Evolutionary conservation across 176 grass and related monocot genomes (phyloP).

Genomic region (Zea mays): DNA sequence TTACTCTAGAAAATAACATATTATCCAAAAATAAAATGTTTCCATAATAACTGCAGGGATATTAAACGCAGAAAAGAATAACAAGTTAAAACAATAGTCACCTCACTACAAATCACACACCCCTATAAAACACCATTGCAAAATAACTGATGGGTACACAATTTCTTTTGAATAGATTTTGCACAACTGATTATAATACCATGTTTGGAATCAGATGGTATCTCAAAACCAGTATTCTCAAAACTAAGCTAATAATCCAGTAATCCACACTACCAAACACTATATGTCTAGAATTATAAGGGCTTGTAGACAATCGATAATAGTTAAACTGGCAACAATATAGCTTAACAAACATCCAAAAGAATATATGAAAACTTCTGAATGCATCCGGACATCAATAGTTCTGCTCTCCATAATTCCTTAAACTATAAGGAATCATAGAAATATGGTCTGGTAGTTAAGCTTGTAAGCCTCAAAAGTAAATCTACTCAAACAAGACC

Average conservation of each 20-base stretch:
- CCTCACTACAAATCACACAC: not conserved
- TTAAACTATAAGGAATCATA: not conserved
- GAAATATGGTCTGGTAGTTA: not conserved
- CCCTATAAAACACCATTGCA: not conserved
- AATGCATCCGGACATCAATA: not conserved
- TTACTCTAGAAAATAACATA: too few species aligned
- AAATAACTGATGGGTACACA: not conserved
- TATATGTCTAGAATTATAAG: not conserved
- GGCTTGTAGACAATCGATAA: not conserved
- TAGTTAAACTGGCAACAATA: not conserved
- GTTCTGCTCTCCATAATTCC: not conserved
- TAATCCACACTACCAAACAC: not conserved
- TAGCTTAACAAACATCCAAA: conserved; percentile 15
- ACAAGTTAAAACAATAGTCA: too few species aligned
- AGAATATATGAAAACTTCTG: conserved; percentile 9
- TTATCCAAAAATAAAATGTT: too few species aligned
- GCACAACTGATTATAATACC: not conserved
- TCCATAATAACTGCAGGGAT: too few species aligned
- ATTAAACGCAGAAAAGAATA: too few species aligned
- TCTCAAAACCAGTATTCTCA: not conserved
- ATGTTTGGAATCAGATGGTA: not conserved
- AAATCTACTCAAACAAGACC: not conserved
- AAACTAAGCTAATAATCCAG: conserved; percentile 1
- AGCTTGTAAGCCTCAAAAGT: not conserved
- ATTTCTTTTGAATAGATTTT: not conserved